phyloP scores from a whole-genome alignment of 2,329 filamentous ascomycete species.

The Diaporthe sp. region DNA sequence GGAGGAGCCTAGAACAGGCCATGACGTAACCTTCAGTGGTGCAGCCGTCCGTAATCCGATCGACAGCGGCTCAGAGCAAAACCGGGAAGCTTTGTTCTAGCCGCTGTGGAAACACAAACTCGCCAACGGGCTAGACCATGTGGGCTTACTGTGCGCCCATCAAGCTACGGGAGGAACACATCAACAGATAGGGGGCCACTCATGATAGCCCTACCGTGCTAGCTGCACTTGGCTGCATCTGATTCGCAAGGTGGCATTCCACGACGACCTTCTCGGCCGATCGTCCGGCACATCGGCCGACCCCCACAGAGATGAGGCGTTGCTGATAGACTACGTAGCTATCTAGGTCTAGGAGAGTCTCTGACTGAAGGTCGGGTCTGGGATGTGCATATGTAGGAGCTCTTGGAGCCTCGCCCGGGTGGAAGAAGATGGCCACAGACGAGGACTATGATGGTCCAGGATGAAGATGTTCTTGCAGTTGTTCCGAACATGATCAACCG shows the following conservation, averaged over 20 bases:
- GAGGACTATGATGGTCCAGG: slow-evolving; percentile 49
- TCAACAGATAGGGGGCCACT: not conserved
- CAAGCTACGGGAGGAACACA: not conserved
- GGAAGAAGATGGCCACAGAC: slow-evolving; percentile 40
- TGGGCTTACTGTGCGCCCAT: slow-evolving; percentile 9
- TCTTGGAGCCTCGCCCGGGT: slow-evolving; percentile 47
- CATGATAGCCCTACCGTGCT: not conserved
- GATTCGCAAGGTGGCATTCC: not conserved
- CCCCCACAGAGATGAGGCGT: not conserved
- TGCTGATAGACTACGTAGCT: not conserved
- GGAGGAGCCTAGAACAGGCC: not conserved
- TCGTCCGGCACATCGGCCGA: not conserved
- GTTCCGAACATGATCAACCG: slow-evolving; percentile 4
- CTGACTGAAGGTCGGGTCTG: not conserved
- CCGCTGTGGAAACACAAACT: not conserved
- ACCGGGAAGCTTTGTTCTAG: slow-evolving; percentile 4
- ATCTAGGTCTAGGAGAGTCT: not conserved
- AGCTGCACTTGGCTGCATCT: not conserved
- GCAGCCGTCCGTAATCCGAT: not conserved
- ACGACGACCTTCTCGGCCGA: not conserved
- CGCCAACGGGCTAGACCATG: not conserved
- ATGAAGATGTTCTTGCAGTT: slow-evolving; percentile 43
- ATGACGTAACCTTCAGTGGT: slow-evolving; percentile 15
- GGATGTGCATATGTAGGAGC: slow-evolving; percentile 44
- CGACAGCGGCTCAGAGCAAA: not conserved